Evolutionary conservation across 495 filamentous ascomycete genomes (phyloP).

Genomic region (Hyaloscypha variabilis): DNA sequence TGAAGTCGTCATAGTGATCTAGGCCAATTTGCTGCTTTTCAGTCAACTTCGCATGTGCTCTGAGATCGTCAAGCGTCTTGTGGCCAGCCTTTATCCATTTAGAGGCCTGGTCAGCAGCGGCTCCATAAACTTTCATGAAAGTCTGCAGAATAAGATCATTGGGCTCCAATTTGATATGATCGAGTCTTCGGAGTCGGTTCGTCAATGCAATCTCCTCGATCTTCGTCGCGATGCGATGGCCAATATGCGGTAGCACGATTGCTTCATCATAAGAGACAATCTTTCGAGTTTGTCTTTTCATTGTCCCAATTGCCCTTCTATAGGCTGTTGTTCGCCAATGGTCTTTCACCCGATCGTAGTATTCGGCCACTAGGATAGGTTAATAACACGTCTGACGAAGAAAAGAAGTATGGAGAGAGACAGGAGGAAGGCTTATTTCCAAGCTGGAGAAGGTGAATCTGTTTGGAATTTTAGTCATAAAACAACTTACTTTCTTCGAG

Average conservation of each 20-base stretch:
- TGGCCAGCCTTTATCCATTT: constrained; percentile 81
- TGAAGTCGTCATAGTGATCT: constrained; percentile 81
- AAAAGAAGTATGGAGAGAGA: no score
- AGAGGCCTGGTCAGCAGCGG: constrained; percentile 68
- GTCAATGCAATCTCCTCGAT: constrained; percentile 89
- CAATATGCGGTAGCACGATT: constrained; percentile 68
- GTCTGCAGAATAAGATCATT: constrained; percentile 61
- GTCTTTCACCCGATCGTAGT: constrained; percentile 73
- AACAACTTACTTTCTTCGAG: constrained; percentile 78
- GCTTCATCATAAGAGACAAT: constrained; percentile 74
- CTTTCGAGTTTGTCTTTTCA: constrained; percentile 66
- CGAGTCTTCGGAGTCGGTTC: constrained; percentile 71
- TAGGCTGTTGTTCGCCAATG: constrained; percentile 83
- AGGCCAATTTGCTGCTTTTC: constrained; percentile 78
- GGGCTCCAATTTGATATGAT: constrained; percentile 66
- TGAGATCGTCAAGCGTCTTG: constrained; percentile 73
- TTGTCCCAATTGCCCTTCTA: constrained; percentile 73
- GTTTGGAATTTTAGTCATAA: no score
- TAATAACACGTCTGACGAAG: no score
- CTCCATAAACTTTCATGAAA: constrained; percentile 83
- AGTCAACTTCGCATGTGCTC: constrained; percentile 64
- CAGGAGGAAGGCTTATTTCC: no score
- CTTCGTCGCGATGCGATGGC: constrained; percentile 76
- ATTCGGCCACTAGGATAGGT: no score
- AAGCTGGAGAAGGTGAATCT: no score